Evolutionary conservation across 192 early-diverging fungal species (phyloP).

Genomic region (Globomyces pollinis-pini): DNA sequence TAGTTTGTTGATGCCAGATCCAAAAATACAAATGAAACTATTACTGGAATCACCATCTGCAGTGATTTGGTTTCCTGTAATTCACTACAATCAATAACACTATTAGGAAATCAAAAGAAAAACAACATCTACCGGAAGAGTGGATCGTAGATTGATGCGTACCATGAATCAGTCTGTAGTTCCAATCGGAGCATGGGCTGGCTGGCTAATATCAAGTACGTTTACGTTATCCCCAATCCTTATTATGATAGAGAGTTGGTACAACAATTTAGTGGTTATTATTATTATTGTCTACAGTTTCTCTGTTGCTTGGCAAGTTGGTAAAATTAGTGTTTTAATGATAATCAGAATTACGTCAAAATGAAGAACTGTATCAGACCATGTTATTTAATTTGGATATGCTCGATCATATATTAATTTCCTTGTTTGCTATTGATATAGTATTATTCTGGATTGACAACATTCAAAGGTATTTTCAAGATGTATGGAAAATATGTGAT

Average conservation of each 20-base stretch:
- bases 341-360: not conserved
- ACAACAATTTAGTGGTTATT: not conserved
- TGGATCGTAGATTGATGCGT: not conserved
- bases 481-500: not conserved
- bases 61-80: constrained; percentile 3
- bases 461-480: not conserved
- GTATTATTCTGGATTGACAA: not conserved
- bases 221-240: not conserved
- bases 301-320: not conserved
- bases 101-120: not conserved
- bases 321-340: no score
- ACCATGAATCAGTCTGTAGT: not conserved
- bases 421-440: not conserved
- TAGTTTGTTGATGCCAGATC: no score
- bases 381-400: not conserved
- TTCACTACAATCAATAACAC: not conserved
- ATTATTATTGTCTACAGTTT: not conserved
- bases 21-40: not conserved
- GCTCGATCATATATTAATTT: not conserved
- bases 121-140: not conserved
- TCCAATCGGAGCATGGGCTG: constrained; percentile 7
- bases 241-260: not conserved
- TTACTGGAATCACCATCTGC: not conserved
- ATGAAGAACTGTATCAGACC: not conserved
- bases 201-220: not conserved